Evolutionary conservation across 805 yeast genomes (phyloP), one percentile per base, ranked within the genome.

Genomic region (Saitoella complicata): DNA sequence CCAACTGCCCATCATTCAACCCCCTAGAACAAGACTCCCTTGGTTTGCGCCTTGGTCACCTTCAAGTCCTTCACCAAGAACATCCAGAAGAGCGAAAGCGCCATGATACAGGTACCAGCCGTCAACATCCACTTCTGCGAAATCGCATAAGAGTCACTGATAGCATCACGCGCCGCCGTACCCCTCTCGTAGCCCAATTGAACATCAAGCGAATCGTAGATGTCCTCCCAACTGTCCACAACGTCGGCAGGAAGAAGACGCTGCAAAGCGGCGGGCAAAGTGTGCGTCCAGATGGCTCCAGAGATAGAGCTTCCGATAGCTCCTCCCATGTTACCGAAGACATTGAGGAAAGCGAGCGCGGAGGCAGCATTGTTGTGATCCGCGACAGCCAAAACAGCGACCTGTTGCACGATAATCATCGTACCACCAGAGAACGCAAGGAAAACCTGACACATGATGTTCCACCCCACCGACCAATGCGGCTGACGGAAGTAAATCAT

Each of bases 361-460:
- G 69, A 66, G 10, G 80, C 78, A 72, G 74, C 71, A 56, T 69
- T 63, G 53, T 73, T 74, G 57, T 73, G 80, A 50, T 62, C 67
- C 40, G 71, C 67, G 45, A 72, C 65, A 1, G 80, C 64, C 54
- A 69, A 69, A 49, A 71, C 68, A 38, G 79, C 69, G 9, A 72
- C 71, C 51, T 72, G 75, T 11, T 71, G 66, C 9, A 72, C 62
- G 51, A 74, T 73, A 12, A 76, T 72, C 60, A 75, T 71, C 54
- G 74, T 72, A 33, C 80, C 78, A 41, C 78, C 77, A 54, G 78
- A 80, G 45, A 77, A 67, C 53, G 81, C 81, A 54, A 75, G 57
- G 34, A 78, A 55, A 55, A 76, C 69, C 49, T 72, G 66, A n/a
- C 75, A 71, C 38, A 77, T 81, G 56, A 78, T 69, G 40, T 75